These are phyloP conservation scores for Venturiaceae sp. DNA, from an alignment of 2,329 filamentous ascomycete species.

Conservation along the genomic window DNA sequence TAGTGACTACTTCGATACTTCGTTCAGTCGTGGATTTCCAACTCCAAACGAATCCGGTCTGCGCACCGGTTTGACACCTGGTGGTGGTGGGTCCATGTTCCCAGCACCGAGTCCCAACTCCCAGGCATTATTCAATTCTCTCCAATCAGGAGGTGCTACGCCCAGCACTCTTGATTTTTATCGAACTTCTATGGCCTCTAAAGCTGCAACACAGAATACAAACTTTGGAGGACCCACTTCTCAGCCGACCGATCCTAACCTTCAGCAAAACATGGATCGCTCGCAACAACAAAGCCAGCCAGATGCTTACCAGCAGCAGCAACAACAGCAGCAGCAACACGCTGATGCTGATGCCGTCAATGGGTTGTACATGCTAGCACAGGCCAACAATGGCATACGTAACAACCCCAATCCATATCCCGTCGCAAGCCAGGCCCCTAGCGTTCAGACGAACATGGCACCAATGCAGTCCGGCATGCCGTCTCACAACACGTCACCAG, in stretches of 20 bases:
- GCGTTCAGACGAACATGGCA: slow-evolving; percentile 26
- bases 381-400: slow-evolving; percentile 50
- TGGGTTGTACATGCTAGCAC: slow-evolving; percentile 82
- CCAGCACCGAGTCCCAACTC: slow-evolving; percentile 82
- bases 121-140: slow-evolving; percentile 68
- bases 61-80: slow-evolving; percentile 83
- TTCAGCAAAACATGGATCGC: slow-evolving; percentile 42
- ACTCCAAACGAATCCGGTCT: slow-evolving; percentile 96
- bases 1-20: slow-evolving; percentile 80
- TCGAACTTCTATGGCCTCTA: slow-evolving; percentile 76
- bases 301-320: slow-evolving; percentile 70
- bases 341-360: slow-evolving; percentile 82
- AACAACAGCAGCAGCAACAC: slow-evolving; percentile 38
- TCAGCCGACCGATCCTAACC: slow-evolving; percentile 30
- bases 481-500: slow-evolving; percentile 49
- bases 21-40: slow-evolving; percentile 75
- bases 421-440: slow-evolving; percentile 27
- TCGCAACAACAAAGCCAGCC: slow-evolving; percentile 37
- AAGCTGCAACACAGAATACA: slow-evolving; percentile 43
- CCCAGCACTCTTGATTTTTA: slow-evolving; percentile 92
- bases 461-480: slow-evolving; percentile 34
- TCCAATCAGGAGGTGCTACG: slow-evolving; percentile 74
- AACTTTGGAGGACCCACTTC: slow-evolving; percentile 30
- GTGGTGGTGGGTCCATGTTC: slow-evolving; percentile 95
- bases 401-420: slow-evolving; percentile 46